A percentile compares a stretch with the other conserved stretches of the same genome.
Conservation (phyloP, 768 basidiomycete genomes). For the Termitomyces sp. region DNA sequence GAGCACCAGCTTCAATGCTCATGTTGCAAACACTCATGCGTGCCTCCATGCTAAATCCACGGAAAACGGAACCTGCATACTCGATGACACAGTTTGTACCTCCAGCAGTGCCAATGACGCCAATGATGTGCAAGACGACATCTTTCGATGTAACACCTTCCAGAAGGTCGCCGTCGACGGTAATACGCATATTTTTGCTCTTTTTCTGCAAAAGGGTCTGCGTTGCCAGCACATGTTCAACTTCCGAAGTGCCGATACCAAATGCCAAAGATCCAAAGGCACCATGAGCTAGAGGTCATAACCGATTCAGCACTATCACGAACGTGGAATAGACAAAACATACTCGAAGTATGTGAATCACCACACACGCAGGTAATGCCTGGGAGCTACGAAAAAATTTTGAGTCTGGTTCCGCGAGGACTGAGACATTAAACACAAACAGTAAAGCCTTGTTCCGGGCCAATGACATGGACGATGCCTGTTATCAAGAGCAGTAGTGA, state of each 20-base stretch:
- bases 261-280: slow-evolving; percentile 92
- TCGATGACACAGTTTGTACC: slow-evolving; percentile 91
- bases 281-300: slow-evolving; percentile 59
- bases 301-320: not conserved
- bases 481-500: slow-evolving; percentile 3
- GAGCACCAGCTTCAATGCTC: slow-evolving; percentile 92
- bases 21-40: slow-evolving; percentile 92
- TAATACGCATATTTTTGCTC: slow-evolving; percentile 89
- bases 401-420: not conserved
- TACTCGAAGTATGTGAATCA: slow-evolving; percentile 91
- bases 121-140: slow-evolving; percentile 87
- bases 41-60: slow-evolving; percentile 83
- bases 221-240: slow-evolving; percentile 91
- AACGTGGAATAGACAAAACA: slow-evolving; percentile 20
- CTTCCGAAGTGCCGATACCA: slow-evolving; percentile 91
- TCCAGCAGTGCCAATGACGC: slow-evolving; percentile 88
- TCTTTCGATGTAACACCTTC: slow-evolving; percentile 89
- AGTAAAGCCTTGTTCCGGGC: slow-evolving; percentile 92
- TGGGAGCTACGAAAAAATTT: slow-evolving; percentile 43
- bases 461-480: slow-evolving; percentile 88
- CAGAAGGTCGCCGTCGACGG: slow-evolving; percentile 73
- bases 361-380: slow-evolving; percentile 86
- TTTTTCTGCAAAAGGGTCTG: slow-evolving; percentile 86
- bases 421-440: slow-evolving; percentile 29
- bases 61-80: slow-evolving; percentile 86